Base-by-base conservation (phyloP, 495 filamentous ascomycete species). In the Hypoxylon fragiforme region DNA sequence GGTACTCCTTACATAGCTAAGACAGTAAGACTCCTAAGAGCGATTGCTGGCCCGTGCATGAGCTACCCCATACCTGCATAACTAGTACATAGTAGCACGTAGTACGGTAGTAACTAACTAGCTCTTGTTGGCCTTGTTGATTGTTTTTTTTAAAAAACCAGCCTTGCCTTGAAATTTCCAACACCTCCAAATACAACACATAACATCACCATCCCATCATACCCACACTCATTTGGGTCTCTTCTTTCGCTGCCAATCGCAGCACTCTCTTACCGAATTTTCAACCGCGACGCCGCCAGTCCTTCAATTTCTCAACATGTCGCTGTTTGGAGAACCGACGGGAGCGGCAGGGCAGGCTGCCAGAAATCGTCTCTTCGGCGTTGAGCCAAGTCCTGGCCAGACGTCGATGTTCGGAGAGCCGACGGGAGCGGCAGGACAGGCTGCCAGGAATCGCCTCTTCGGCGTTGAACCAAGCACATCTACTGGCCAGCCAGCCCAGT, bases 81-180 rank as follows among this genome's bases (percentile, higher is more conserved):
- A n/a, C n/a, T n/a, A n/a, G n/a, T n/a, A n/a, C n/a, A n/a, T n/a
- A n/a, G n/a, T n/a, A n/a, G n/a, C n/a, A n/a, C n/a, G n/a, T n/a
- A n/a, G n/a, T n/a, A n/a, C n/a, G n/a, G n/a, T n/a, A n/a, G n/a
- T 9, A 26, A 39, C 11, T 4, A 34, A 19, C 24, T 14, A 50
- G 48, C 34, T 30, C 19, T 48, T 39, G 37, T 30, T 45, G n/a
- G 47, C 59, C 56, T 58, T 67, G 65, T 68, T 68, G 62, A 68
- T 65, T 67, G 57, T 62, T 68, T 68, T 61, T 55, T 28, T 9
- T 64, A n/a, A n/a, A n/a, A n/a, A n/a, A n/a, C 65, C 62, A 60
- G 65, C 62, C 65, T 65, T 30, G 57, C 54, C 38, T 9, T 38
- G 58, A 61, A 68, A 57, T 60, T 54, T 44, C 36, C 37, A 41